A percentile compares a stretch with the other conserved stretches of the same genome.
Conservation (phyloP, 306 rosid species). For the Vigna angularis region DNA sequence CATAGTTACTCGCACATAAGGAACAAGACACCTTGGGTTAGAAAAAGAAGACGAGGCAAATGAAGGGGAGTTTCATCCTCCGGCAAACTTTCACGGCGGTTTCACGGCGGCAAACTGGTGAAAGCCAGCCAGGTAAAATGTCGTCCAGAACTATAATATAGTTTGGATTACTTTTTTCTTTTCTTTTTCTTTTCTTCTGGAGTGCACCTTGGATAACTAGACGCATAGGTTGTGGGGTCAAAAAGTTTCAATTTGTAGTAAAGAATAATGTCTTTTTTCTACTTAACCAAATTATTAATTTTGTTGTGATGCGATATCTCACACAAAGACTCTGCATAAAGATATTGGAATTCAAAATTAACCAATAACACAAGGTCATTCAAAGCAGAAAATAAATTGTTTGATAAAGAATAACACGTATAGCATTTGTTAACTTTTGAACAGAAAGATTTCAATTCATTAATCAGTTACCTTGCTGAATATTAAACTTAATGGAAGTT, state of each 20-base stretch:
- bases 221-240: background rate
- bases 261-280: background rate
- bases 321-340: background rate
- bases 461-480: background rate
- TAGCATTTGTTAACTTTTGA: background rate
- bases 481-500: background rate
- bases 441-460: background rate
- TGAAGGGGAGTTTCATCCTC: background rate
- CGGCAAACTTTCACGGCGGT: background rate
- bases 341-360: background rate
- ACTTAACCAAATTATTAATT: background rate
- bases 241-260: background rate
- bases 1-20: too few relatives aligned
- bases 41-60: background rate
- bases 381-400: background rate
- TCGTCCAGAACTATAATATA: background rate
- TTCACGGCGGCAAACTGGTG: background rate
- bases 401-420: background rate
- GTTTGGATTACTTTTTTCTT: too few relatives aligned
- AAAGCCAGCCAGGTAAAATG: background rate
- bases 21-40: background rate
- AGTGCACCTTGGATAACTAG: background rate
- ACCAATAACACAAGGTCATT: background rate
- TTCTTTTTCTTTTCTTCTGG: too few relatives aligned
- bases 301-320: background rate